These are phyloP conservation scores for Eucalyptus cloeziana DNA, from an alignment of 345 rosid species.

Conservation along the genomic window DNA sequence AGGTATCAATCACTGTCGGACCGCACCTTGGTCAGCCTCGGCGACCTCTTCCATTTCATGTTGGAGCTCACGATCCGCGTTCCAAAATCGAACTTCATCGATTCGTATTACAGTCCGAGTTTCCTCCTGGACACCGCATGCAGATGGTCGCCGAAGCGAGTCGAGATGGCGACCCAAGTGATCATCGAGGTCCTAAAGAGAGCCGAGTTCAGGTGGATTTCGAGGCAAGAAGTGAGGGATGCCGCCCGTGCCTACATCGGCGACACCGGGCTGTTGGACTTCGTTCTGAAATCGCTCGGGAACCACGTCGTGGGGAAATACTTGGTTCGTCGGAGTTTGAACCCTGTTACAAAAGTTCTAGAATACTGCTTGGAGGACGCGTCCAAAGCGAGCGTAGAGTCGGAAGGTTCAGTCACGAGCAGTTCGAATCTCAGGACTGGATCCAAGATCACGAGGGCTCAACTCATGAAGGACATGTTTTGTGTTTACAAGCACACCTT, in stretches of 20 bases:
- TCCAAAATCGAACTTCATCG: conserved; percentile 32
- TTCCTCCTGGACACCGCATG: conserved; percentile 36
- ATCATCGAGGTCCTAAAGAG: conserved; percentile 65
- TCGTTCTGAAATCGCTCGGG: conserved; percentile 82
- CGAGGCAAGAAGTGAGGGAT: conserved; percentile 90
- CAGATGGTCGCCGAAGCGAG: conserved; percentile 82
- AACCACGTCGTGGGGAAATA: conserved; percentile 85
- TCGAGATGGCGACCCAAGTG: conserved; percentile 80
- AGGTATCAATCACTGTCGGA: conserved; percentile 67
- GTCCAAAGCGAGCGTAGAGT: conserved; percentile 6
- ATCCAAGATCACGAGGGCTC: conserved; percentile 46
- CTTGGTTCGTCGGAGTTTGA: conserved; percentile 73
- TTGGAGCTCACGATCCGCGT: conserved; percentile 43
- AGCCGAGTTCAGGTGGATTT: conserved; percentile 59
- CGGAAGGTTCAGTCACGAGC: conserved; percentile 1
- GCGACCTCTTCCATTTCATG: conserved; percentile 71
- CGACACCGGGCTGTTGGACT: conserved; percentile 87
- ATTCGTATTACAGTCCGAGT: conserved; percentile 19
- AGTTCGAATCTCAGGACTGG: conserved; percentile 25
- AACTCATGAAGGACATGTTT: conserved; percentile 54
- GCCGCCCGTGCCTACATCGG: conserved; percentile 83
- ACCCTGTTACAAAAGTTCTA: conserved; percentile 83
- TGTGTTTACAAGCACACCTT: conserved; percentile 39
- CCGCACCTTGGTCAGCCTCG: conserved; percentile 38
- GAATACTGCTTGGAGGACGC: conserved; percentile 84